Base-by-base conservation (phyloP, 2,329 filamentous ascomycete species). In the Cladophialophora exuberans region DNA sequence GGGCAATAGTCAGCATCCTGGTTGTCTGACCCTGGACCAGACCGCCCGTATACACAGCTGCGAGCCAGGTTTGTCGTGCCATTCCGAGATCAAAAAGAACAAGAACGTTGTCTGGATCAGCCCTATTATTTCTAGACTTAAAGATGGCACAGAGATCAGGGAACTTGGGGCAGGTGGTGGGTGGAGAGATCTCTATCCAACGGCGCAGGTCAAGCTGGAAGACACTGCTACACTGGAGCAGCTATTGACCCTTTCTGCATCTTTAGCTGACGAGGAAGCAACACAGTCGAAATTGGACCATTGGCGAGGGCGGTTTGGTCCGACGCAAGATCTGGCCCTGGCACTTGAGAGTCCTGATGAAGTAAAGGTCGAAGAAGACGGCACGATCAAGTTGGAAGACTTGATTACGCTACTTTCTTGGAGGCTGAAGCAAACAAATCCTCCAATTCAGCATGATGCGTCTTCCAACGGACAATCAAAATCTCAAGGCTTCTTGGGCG, bases 121-220 rank as follows among this genome's bases (percentile, higher is more conserved):
- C 5, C 92, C 92, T 0, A 85, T 97, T 36, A 80, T 96, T 13
- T 84, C 85, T 3, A 84, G 86, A 23, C 72, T 82, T 3, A 66
- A 75, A 1, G 72, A 81, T 48, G 88, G 87, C 6, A 70, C 72
- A 11, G 83, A 90, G 18, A 74, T 96, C 26, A 78, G 78, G 2
- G 93, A 97, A 68, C 66, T 86, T 5, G 91, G 90, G 1, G 81
- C 89, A 23, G 91, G 90, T 4, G 91, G 90, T 4, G 91, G 91
- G 1, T 84, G 84, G 10, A 87, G 86, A 2, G 90, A 95, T 68
- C 72, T 95, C 4, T 81, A 85, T 62, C 82, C 85, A 42, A 79
- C 81, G 18, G 82, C 84, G 20, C 86, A 89, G 66, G 71, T 94
- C 6, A 84, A 88, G 28, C 69, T 83, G 7, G 68, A 82, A 5